Evolutionary conservation across 257 asterid species (phyloP).

Genomic region (Solanum appendiculatum): DNA sequence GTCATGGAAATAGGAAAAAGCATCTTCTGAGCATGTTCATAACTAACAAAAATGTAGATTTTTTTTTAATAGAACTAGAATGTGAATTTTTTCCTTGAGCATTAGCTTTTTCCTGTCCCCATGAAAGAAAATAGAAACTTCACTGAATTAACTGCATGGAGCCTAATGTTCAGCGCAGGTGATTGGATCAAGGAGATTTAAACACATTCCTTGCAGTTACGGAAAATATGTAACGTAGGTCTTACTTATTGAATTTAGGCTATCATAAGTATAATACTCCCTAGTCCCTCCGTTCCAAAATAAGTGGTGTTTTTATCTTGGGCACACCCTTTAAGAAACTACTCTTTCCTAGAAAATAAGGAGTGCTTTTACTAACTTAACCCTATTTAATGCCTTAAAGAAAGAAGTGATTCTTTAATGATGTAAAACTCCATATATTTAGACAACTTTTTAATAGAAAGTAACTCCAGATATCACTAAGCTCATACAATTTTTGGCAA

Average conservation of each 20-base stretch:
- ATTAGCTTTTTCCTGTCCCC: neutral
- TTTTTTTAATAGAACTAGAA: neutral
- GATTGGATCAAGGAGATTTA: neutral
- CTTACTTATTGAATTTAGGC: neutral
- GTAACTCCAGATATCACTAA: neutral
- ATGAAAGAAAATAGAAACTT: neutral
- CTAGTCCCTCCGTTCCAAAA: no score
- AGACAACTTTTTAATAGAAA: neutral
- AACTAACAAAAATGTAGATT: neutral
- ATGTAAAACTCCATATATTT: no score
- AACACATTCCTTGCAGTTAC: neutral
- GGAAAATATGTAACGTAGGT: neutral
- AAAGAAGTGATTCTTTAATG: no score
- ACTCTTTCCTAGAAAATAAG: no score
- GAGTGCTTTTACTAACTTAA: no score
- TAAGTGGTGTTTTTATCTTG: no score
- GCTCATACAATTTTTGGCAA: neutral
- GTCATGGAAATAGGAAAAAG: neutral
- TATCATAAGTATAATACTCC: neutral
- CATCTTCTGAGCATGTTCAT: neutral
- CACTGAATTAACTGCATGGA: neutral
- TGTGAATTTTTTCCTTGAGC: neutral
- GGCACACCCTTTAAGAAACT: no score
- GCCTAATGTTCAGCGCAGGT: neutral
- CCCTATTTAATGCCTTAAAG: no score